Conservation (phyloP, 1,139 yeast species). For the Citeromyces hawaiiensis region DNA sequence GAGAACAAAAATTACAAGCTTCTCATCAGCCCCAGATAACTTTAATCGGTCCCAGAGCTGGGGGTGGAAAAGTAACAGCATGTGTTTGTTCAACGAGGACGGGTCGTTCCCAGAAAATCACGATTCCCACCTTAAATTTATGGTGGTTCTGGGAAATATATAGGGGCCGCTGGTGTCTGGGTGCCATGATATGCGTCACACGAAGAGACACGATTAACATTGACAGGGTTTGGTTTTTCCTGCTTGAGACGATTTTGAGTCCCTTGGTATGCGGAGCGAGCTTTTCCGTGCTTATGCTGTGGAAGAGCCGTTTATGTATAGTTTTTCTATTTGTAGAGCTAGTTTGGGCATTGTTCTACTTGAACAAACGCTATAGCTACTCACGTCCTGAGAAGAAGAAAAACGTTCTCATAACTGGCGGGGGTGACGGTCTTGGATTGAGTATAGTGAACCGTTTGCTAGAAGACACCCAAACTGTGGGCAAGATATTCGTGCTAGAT, state of each 20-base stretch:
- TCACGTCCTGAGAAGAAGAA: no score
- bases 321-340: background rate
- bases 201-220: background rate
- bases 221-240: background rate
- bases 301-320: background rate
- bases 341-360: background rate
- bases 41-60: conserved; percentile 39
- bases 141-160: conserved; percentile 32
- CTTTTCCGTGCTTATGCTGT: background rate
- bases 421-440: conserved; percentile 16
- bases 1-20: conserved; percentile 30
- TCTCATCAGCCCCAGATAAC: conserved; percentile 34
- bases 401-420: conserved; percentile 16
- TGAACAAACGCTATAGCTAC: background rate
- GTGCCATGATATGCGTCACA: background rate
- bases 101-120: conserved; percentile 25
- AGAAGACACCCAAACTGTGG: background rate
- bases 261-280: background rate
- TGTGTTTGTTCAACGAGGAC: conserved; percentile 31
- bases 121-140: conserved; percentile 27
- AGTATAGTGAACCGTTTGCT: conserved; percentile 9
- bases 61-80: conserved; percentile 41
- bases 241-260: background rate
- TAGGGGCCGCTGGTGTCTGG: conserved; percentile 6
- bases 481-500: conserved; percentile 4